Evolutionary conservation across 1,139 yeast genomes (phyloP).

Genomic region (Pichia sp.): DNA sequence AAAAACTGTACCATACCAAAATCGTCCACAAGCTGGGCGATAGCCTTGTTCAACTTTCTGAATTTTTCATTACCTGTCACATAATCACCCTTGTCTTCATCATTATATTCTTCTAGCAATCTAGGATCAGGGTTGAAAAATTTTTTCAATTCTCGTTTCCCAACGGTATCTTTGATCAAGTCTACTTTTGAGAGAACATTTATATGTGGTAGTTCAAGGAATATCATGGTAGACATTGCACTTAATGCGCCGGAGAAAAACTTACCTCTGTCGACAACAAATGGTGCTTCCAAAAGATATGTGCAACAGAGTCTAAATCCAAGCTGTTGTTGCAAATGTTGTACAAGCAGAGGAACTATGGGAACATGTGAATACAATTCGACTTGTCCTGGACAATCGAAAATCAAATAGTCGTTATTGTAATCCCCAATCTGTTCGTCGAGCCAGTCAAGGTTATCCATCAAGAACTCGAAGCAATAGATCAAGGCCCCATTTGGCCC

Average conservation of each 20-base stretch:
- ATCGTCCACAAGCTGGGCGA: constrained; percentile 89
- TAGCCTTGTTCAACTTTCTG: constrained; percentile 67
- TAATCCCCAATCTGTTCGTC: constrained; percentile 93
- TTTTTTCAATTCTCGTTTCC: constrained; percentile 71
- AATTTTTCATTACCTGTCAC: constrained; percentile 61
- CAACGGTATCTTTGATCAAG: constrained; percentile 69
- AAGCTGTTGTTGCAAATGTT: constrained; percentile 71
- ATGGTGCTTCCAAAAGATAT: constrained; percentile 88
- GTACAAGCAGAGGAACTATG: constrained; percentile 80
- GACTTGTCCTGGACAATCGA: constrained; percentile 98
- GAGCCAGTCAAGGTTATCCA: constrained; percentile 90
- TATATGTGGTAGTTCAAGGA: constrained; percentile 90
- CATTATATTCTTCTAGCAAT: constrained; percentile 43
- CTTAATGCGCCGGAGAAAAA: constrained; percentile 92
- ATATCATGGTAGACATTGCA: constrained; percentile 98
- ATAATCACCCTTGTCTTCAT: constrained; percentile 37
- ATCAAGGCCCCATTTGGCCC: constrained; percentile 96
- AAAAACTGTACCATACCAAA: constrained; percentile 98
- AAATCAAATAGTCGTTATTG: constrained; percentile 87
- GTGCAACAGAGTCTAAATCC: constrained; percentile 90
- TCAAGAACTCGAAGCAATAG: constrained; percentile 85
- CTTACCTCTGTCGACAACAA: constrained; percentile 82
- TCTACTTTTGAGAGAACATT: constrained; percentile 85
- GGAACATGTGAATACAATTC: constrained; percentile 95
- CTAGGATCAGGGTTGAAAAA: constrained; percentile 91